Conservation (phyloP, 2,329 filamentous ascomycete species). For the Xylaria arbuscula region DNA sequence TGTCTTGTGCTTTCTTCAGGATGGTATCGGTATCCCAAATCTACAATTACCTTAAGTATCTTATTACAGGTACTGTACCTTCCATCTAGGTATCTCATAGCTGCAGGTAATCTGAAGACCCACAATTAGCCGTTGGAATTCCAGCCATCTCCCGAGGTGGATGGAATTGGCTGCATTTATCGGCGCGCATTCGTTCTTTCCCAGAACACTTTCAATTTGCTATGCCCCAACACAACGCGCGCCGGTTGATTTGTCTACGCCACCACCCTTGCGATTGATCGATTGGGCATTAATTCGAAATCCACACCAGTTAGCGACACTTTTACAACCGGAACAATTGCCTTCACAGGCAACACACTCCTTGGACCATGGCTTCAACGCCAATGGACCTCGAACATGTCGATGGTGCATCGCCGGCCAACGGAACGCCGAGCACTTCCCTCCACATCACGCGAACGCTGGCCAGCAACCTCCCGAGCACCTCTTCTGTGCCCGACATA, state of each 20-base stretch:
- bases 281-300: neutral
- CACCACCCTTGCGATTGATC: neutral
- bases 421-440: conserved; percentile 53
- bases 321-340: neutral
- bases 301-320: neutral
- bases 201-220: conserved; percentile 7
- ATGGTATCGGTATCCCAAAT: too few species aligned
- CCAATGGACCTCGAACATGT: conserved; percentile 68
- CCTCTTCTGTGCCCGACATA: conserved; percentile 79
- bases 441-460: conserved; percentile 64
- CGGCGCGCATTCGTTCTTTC: neutral
- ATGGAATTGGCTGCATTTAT: conserved; percentile 8
- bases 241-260: conserved; percentile 11
- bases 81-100: too few species aligned
- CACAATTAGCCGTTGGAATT: conserved; percentile 36
- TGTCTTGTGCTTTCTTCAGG: too few species aligned
- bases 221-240: conserved; percentile 11
- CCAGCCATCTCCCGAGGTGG: neutral
- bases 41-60: too few species aligned
- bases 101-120: conserved; percentile 14
- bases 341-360: neutral
- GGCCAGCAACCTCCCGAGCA: conserved; percentile 56
- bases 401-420: conserved; percentile 54
- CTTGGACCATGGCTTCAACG: conserved; percentile 61
- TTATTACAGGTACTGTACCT: too few species aligned